These are phyloP conservation scores for Hymenoscyphus infarciens DNA, from an alignment of 2,329 filamentous ascomycete genomes.

Conservation along the genomic window DNA sequence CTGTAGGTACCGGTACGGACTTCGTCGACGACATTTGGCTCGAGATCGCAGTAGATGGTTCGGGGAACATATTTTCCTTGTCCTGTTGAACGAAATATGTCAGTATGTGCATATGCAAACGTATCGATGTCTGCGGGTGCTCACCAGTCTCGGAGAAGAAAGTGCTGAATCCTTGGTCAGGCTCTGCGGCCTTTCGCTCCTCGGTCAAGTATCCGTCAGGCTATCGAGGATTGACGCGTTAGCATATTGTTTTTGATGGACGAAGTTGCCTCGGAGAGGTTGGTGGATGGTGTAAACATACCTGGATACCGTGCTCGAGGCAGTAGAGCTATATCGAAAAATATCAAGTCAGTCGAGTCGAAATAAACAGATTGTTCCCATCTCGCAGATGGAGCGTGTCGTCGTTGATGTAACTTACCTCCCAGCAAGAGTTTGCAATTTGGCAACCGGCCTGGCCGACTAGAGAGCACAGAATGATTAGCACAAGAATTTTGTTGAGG, in stretches of 20 bases:
- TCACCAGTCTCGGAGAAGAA: constrained; percentile 99
- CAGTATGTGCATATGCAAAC: not conserved
- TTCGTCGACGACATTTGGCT: constrained; percentile 99
- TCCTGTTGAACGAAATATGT: constrained; percentile 49
- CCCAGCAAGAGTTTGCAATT: constrained; percentile 99
- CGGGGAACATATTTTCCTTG: constrained; percentile 98
- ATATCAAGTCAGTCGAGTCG: constrained; percentile 27
- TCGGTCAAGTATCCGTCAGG: constrained; percentile 98
- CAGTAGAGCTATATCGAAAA: constrained; percentile 79
- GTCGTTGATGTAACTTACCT: constrained; percentile 64
- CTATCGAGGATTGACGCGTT: constrained; percentile 48
- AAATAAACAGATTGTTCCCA: not conserved
- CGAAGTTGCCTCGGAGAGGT: not conserved
- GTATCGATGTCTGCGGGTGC: constrained; percentile 26
- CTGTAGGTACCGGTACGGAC: constrained; percentile 97
- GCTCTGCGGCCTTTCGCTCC: constrained; percentile 89
- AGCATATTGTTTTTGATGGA: constrained; percentile 25
- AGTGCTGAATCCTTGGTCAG: constrained; percentile 98
- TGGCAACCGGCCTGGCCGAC: constrained; percentile 99
- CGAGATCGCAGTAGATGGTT: constrained; percentile 99
- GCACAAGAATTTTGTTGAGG: constrained; percentile 24
- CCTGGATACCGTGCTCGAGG: constrained; percentile 99
- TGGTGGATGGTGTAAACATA: constrained; percentile 46
- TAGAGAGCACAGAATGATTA: constrained; percentile 43
- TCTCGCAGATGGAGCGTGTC: not conserved